These are phyloP conservation scores for Elsinoe perseae DNA, from an alignment of 2,329 filamentous ascomycete genomes.

Conservation along the genomic window DNA sequence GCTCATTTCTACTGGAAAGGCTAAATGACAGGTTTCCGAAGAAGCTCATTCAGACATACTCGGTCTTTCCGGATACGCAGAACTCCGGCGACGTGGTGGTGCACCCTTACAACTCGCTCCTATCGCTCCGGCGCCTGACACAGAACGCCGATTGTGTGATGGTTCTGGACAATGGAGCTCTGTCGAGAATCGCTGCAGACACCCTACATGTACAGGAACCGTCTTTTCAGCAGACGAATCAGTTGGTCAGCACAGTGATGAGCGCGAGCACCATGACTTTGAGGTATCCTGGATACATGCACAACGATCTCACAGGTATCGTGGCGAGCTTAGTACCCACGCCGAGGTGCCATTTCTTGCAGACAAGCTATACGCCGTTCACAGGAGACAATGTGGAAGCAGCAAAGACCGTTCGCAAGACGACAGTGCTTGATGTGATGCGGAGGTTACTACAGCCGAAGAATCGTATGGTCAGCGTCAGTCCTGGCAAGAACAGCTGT, in stretches of 20 bases:
- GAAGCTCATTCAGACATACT: conserved; percentile 98
- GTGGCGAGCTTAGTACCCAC: conserved; percentile 93
- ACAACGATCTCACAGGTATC: conserved; percentile 97
- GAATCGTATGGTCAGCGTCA: conserved; percentile 97
- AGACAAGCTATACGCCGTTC: conserved; percentile 97
- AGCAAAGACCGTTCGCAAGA: conserved; percentile 95
- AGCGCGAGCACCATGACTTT: conserved; percentile 94
- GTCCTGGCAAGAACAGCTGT: conserved; percentile 92
- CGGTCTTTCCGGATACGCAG: conserved; percentile 91
- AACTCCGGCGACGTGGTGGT: conserved; percentile 86
- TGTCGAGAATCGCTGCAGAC: conserved; percentile 90
- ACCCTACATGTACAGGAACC: conserved; percentile 90
- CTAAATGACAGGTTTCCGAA: conserved; percentile 97
- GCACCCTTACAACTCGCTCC: conserved; percentile 93
- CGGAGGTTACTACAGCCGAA: conserved; percentile 89
- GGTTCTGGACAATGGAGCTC: conserved; percentile 88
- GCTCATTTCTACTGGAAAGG: conserved; percentile 87
- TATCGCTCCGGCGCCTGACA: conserved; percentile 82
- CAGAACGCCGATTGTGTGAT: conserved; percentile 98
- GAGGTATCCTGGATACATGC: conserved; percentile 97
- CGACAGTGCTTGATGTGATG: conserved; percentile 97
- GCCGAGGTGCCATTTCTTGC: conserved; percentile 93
- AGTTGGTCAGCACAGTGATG: conserved; percentile 95
- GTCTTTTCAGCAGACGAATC: conserved; percentile 95
- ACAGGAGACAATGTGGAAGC: conserved; percentile 94